Evolutionary conservation across 2,329 filamentous ascomycete genomes (phyloP).

Genomic region (Phaeoacremonium minimum): DNA sequence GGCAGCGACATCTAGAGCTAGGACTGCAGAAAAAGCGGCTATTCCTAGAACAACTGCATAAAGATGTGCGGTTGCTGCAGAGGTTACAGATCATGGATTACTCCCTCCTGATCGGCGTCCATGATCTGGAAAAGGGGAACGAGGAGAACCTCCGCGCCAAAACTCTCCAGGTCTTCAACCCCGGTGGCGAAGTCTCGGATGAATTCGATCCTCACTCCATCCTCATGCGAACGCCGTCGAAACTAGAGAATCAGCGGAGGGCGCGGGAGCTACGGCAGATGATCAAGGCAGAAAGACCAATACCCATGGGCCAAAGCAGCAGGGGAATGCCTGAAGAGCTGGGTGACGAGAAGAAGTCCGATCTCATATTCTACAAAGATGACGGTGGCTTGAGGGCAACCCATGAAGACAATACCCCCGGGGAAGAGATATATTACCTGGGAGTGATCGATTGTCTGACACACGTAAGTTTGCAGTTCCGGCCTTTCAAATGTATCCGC

Average conservation of each 20-base stretch:
- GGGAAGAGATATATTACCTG: constrained; percentile 94
- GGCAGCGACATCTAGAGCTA: constrained; percentile 80
- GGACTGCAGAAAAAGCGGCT: constrained; percentile 82
- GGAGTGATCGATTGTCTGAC: constrained; percentile 98
- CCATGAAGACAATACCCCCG: constrained; percentile 79
- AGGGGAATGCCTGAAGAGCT: constrained; percentile 90
- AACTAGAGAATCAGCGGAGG: constrained; percentile 86
- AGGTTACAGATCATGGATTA: constrained; percentile 97
- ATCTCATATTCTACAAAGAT: constrained; percentile 85
- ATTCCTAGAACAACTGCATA: constrained; percentile 84
- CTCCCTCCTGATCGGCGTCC: constrained; percentile 89
- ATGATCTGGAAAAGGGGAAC: constrained; percentile 85
- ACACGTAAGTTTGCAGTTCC: constrained; percentile 61
- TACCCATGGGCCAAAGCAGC: constrained; percentile 81
- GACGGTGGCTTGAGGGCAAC: constrained; percentile 92
- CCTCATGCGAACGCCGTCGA: constrained; percentile 86
- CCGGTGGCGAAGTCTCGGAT: constrained; percentile 66
- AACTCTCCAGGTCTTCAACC: constrained; percentile 90
- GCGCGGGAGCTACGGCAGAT: constrained; percentile 87
- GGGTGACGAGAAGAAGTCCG: constrained; percentile 65
- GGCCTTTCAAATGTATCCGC: neutral
- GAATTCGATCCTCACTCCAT: constrained; percentile 56
- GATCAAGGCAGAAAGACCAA: constrained; percentile 86
- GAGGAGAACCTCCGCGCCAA: constrained; percentile 89
- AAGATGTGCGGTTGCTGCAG: constrained; percentile 83